Base-by-base conservation (phyloP, 2,329 filamentous ascomycete species). In the Xylaria sp. region DNA sequence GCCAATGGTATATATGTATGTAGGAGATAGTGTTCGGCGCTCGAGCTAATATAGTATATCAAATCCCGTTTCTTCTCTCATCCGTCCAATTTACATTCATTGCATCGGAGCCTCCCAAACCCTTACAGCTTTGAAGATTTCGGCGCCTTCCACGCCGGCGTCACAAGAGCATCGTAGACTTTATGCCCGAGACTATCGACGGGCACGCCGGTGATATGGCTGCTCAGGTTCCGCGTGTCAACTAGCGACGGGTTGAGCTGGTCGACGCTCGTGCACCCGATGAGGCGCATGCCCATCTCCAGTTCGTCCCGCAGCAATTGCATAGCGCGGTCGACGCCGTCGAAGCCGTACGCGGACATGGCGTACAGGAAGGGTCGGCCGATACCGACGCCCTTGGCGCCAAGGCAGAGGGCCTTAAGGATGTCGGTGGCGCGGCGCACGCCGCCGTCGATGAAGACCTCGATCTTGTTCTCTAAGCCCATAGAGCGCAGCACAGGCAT, bases 271-370 rank as follows among this genome's bases (percentile, higher is more conserved):
- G 86, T 88, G 68, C 90, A 92, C 10, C 96, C 96, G 74, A 99
- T 94, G 71, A 99, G 84, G 7, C 96, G 89, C 96, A 99, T 98
- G 78, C 95, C 96, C 95, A 98, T 98, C 84, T 97, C 94, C 89
- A 99, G 93, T 86, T 99, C 96, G 77, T 98, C 96, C 83, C 93
- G 94, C 74, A 97, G 86, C 67, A 97, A 83, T 81, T 94, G 92
- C 92, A 98, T 97, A 39, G 96, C 96, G 41, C 93, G 88, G 78
- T 97, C 93, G 23, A 98, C 95, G 72, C 96, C 96, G 2, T 91
- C 86, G 68, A 93, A 83, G 1, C 96, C 96, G 77, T 98, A 98
- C 10, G 94, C 90, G 71, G 91, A 92, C 95, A 99, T 98, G 77
- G 96, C 95, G 79, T 94, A 99, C 69, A 99, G 82, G 85, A 99